These are phyloP conservation scores for Pythium phragmiticola DNA, from an alignment of 352 stramenopile genomes.

Conservation along the genomic window DNA sequence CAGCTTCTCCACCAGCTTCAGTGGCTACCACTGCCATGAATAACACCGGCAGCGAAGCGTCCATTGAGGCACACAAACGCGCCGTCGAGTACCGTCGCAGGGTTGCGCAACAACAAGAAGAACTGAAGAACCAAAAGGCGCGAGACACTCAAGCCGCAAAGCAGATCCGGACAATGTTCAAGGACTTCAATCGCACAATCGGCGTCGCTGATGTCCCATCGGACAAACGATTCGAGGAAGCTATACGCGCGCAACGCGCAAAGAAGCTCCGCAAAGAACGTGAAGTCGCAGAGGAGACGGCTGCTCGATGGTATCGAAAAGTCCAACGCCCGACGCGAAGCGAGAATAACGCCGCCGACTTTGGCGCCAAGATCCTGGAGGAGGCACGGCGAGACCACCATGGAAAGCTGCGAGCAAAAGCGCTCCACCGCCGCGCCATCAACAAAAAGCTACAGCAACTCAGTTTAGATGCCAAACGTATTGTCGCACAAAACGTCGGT, in stretches of 20 bases:
- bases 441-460: slow-evolving; percentile 28
- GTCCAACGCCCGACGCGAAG: slow-evolving; percentile 12
- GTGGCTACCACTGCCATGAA: neutral
- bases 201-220: slow-evolving; percentile 38
- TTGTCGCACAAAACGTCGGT: slow-evolving; percentile 27
- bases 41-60: neutral
- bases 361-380: slow-evolving; percentile 19
- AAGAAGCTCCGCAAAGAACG: slow-evolving; percentile 11
- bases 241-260: slow-evolving; percentile 8
- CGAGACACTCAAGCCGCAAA: slow-evolving; percentile 13
- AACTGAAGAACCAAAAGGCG: slow-evolving; percentile 7
- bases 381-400: slow-evolving; percentile 11
- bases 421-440: slow-evolving; percentile 2
- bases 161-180: slow-evolving; percentile 43
- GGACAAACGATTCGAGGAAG: slow-evolving; percentile 35
- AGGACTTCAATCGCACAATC: slow-evolving; percentile 36
- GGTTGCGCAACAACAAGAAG: slow-evolving; percentile 4
- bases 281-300: neutral
- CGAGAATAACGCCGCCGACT: slow-evolving; percentile 3
- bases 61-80: slow-evolving; percentile 7
- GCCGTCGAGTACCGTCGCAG: slow-evolving; percentile 9
- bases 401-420: slow-evolving; percentile 2
- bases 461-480: slow-evolving; percentile 28
- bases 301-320: slow-evolving; percentile 25
- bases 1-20: slow-evolving; percentile 1